Evolutionary conservation across 208 protist species (phyloP).

Genomic region (Wallacemonas collosoma): DNA sequence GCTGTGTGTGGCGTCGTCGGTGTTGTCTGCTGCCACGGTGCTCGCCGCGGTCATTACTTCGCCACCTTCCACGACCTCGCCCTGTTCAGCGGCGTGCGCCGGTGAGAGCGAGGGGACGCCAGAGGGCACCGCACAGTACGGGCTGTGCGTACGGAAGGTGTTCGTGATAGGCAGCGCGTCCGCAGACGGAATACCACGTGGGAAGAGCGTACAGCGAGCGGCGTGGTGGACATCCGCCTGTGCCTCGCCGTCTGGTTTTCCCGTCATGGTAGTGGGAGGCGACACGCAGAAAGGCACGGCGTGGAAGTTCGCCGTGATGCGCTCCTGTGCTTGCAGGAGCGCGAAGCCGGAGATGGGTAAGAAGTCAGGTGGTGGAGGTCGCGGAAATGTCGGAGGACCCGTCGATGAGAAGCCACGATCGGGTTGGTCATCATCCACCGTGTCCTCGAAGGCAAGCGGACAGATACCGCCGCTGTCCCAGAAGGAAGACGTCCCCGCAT

Average conservation of each 20-base stretch:
- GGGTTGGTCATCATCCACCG: no score
- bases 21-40: neutral
- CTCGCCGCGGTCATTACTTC: no score
- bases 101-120: no score
- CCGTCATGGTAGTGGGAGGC: neutral
- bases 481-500: no score
- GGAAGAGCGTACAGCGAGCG: constrained; percentile 23
- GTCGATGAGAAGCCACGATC: no score
- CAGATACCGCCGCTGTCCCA: no score
- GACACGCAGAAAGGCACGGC: neutral
- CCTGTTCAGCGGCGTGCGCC: no score
- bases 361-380: constrained; percentile 29
- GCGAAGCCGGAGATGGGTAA: constrained; percentile 56
- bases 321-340: constrained; percentile 42
- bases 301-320: constrained; percentile 19
- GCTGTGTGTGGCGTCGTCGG: neutral
- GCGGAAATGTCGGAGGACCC: constrained; percentile 21
- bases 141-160: constrained; percentile 54
- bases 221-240: neutral
- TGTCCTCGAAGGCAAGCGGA: no score
- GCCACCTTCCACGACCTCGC: no score
- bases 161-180: constrained; percentile 40
- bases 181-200: constrained; percentile 34
- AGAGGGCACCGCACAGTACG: constrained; percentile 27
- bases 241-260: no score